Evolutionary conservation across 768 basidiomycete genomes (phyloP).

Genomic region (Flagelloscypha sp.): DNA sequence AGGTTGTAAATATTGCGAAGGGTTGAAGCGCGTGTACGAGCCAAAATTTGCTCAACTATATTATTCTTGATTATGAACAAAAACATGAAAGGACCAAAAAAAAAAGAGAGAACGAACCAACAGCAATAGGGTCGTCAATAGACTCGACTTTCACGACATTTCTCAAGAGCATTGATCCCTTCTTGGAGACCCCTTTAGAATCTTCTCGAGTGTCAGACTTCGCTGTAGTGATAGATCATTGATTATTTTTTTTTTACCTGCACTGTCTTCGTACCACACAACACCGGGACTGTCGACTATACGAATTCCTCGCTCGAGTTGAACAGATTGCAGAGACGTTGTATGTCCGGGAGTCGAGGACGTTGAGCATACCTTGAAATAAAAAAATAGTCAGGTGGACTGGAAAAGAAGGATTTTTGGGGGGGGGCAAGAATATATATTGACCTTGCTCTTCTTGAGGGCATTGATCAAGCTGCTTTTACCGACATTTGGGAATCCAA

Average conservation of each 20-base stretch:
- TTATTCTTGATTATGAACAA: slow-evolving; percentile 1
- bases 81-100: background rate
- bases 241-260: slow-evolving; percentile 36
- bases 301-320: slow-evolving; percentile 85
- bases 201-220: slow-evolving; percentile 34
- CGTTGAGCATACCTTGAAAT: slow-evolving; percentile 72
- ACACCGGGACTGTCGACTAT: slow-evolving; percentile 96
- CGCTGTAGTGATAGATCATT: too few relatives aligned
- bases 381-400: slow-evolving; percentile 1
- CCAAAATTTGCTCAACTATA: slow-evolving; percentile 80
- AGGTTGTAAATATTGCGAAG: slow-evolving; percentile 82
- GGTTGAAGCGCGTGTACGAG: slow-evolving; percentile 59
- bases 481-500: slow-evolving; percentile 96
- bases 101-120: slow-evolving; percentile 47
- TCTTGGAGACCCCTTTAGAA: slow-evolving; percentile 31
- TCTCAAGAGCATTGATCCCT: slow-evolving; percentile 60
- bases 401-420: too few relatives aligned
- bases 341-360: slow-evolving; percentile 95
- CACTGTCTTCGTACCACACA: slow-evolving; percentile 81
- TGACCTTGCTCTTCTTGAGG: slow-evolving; percentile 73
- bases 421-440: slow-evolving; percentile 9
- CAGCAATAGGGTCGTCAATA: slow-evolving; percentile 81
- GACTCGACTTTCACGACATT: slow-evolving; percentile 91
- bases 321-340: slow-evolving; percentile 82
- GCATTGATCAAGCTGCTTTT: slow-evolving; percentile 94